Conservation (phyloP, 208 protist genomes). For the Crithidia mellificae region DNA sequence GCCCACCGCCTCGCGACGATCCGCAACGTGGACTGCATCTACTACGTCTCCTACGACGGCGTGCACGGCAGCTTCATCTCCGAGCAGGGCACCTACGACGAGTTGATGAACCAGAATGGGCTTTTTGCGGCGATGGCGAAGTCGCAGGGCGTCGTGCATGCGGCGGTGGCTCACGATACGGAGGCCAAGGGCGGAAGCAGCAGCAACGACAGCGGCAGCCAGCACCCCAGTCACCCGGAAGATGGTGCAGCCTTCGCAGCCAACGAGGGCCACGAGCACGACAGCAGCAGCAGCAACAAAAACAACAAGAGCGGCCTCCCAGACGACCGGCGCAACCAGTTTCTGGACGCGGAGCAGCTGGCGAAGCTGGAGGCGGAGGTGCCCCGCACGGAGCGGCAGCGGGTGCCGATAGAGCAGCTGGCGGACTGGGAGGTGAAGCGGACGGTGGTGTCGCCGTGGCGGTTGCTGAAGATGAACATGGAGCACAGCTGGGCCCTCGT, state of each 20-base stretch:
- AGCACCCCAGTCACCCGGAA: no score
- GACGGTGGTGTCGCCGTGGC: conserved; percentile 41
- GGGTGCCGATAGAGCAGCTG: conserved; percentile 58
- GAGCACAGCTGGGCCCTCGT: conserved; percentile 39
- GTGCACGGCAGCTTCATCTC: conserved; percentile 54
- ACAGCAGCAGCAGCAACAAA: neutral
- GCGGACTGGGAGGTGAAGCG: conserved; percentile 58
- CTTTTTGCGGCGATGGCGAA: conserved; percentile 72
- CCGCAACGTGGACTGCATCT: conserved; percentile 86
- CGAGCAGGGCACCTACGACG: conserved; percentile 63
- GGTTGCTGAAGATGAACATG: conserved; percentile 47
- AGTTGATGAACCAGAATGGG: conserved; percentile 51
- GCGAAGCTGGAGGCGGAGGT: conserved; percentile 46
- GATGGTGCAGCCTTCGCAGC: neutral
- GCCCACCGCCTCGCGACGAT: conserved; percentile 91
- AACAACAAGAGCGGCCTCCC: neutral
- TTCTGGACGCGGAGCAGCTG: conserved; percentile 52
- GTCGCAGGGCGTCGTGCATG: conserved; percentile 41
- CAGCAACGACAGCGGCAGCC: neutral
- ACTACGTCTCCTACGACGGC: conserved; percentile 70
- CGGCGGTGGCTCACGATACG: neutral
- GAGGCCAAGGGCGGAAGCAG: neutral
- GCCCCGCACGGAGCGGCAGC: conserved; percentile 54
- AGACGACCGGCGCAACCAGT: conserved; percentile 29
- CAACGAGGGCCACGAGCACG: neutral